Evolutionary conservation across 257 asterid genomes (phyloP), one percentile per base, ranked within the genome.

Genomic region (Forsythia viridissima): DNA sequence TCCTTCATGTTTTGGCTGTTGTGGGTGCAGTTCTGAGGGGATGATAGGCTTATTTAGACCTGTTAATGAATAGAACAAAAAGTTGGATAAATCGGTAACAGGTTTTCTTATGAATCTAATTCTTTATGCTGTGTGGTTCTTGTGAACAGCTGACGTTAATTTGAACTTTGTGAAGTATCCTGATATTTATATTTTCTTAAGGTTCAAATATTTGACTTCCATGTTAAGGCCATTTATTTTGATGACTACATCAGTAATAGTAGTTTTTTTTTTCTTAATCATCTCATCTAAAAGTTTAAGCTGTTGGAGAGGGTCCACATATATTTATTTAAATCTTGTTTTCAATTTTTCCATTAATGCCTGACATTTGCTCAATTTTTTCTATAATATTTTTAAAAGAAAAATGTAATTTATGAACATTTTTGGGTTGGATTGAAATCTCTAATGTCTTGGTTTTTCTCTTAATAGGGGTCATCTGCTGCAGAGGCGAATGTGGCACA

Each of bases 401-500:
- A 12, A 13, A 0, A 48, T 46, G 18, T 46, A 3, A 46, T 46
- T 46, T 3, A 12, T 13, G 18, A 12, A 46, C 55, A 46, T 12
- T 61, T 61, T n/a, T 61, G 37, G 68, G 5, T 61, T 61, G 37
- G 15, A 63, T 24, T 63, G 36, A 63, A 24, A 21, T 63, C 70
- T 63, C 37, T 72, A 46, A 80, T 46, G 42, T 41, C n/a, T 75
- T 41, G 30, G 67, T 63, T 57, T 72, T 72, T 36, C 39, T 80
- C 66, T 80, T 80, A 46, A 51, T 70, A 89, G 97, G 92, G 86
- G 30, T 86, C 92, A 41, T 79, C 91, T 21, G 40, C 72, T 72
- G 92, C 91, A 77, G 80, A 79, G 84, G 74, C 42, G 70, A 88
- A 82, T 15, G 77, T 76, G 36, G 74, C 84, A 86, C 97, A 87